Base-by-base conservation (phyloP, 495 filamentous ascomycete genomes). In the Wilcoxina mikolae region DNA sequence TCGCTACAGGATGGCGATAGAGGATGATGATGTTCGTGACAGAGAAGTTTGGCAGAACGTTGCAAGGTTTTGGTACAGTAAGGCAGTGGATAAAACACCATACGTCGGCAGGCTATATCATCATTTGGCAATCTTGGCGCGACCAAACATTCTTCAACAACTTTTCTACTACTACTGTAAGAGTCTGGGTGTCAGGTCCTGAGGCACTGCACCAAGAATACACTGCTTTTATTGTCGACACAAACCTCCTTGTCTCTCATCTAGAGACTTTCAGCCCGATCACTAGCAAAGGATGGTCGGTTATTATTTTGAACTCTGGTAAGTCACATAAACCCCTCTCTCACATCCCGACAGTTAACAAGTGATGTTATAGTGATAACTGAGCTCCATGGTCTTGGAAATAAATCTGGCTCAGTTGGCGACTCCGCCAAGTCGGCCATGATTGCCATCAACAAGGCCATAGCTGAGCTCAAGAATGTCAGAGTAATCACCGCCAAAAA, bases 61-160 rank as follows among this genome's bases (percentile, higher is more conserved):
- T 0, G 82, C 83, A 4, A 69, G 81, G 17, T 78, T 78, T 31
- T 95, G 88, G 88, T 95, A 94, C 57, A 79, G 71, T 38, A 83
- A 81, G 65, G 85, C 84, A 2, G 79, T 81, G 4, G 79, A 91
- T 60, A 78, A 77, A 41, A 77, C 71, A 29, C 84, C 87, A 0
- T 73, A 74, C 3, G 74, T 82, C n/a, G 87, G 87, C 0, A 70
- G 88, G 0, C 72, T 93, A 2, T 87, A 91, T 53, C 88, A 94
- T 67, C 87, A 93, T 64, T 72, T 91, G 4, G 88, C 84, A 0
- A 87, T 93, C 15, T 69, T 93, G 15, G 82, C 87, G 10, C 73
- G 85, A 11, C 85, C 84, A 0, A 82, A 86, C 60, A 72, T 76
- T 2, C 59, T 87, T 0, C 80, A 82, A 57, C 86, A 93, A 63